phyloP scores from a whole-genome alignment of 352 stramenopile genomes.

The Phytophthora vignae region DNA sequence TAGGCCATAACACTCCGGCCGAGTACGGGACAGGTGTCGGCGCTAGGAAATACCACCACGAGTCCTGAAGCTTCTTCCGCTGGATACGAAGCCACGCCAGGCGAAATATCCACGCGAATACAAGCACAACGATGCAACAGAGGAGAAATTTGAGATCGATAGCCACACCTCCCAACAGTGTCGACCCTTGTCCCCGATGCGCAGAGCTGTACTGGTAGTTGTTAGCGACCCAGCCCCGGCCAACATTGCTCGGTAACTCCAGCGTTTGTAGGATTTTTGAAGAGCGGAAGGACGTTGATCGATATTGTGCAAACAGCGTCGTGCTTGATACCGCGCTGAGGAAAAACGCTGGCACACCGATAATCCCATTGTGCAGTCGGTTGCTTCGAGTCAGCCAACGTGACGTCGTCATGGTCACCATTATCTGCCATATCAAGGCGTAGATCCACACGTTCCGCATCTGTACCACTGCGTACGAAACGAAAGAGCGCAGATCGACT shows the following conservation, averaged over 20 bases:
- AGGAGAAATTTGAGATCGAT: constrained; percentile 42
- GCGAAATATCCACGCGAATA: not conserved
- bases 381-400: constrained; percentile 8
- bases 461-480: constrained; percentile 40
- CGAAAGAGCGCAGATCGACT: constrained; percentile 25
- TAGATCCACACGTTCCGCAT: constrained; percentile 54
- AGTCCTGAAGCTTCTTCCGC: not conserved
- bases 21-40: constrained; percentile 27
- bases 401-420: constrained; percentile 15
- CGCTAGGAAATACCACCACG: constrained; percentile 4
- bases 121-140: constrained; percentile 13
- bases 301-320: constrained; percentile 41
- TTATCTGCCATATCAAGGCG: constrained; percentile 31
- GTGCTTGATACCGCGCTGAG: constrained; percentile 37
- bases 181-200: constrained; percentile 12
- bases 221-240: not conserved
- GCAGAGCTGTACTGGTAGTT: constrained; percentile 2
- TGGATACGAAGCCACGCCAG: not conserved
- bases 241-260: constrained; percentile 12
- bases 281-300: constrained; percentile 19
- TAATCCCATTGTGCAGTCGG: constrained; percentile 16
- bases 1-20: constrained; percentile 21
- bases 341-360: constrained; percentile 38
- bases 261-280: constrained; percentile 10
- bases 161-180: constrained; percentile 24